Evolutionary conservation across 2,329 filamentous ascomycete genomes (phyloP).

Genomic region (Sclerotinia trifoliorum): DNA sequence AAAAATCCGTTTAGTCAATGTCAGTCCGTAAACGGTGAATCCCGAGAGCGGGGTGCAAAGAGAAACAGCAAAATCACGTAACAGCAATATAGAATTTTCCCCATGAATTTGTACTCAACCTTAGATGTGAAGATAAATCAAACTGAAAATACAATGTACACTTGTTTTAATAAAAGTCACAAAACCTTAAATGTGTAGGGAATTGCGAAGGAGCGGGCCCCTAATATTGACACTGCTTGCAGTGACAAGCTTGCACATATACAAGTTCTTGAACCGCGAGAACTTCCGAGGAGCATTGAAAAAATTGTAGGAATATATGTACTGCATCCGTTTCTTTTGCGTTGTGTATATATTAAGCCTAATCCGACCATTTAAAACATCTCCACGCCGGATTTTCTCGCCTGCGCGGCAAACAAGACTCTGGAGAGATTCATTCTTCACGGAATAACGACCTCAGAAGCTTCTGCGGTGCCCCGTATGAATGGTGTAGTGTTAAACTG

Average conservation of each 20-base stretch:
- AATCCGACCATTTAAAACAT: not conserved
- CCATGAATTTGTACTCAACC: not conserved
- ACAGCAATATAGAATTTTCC: not conserved
- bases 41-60: too few species aligned
- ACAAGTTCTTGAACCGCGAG: not conserved
- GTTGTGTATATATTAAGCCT: not conserved
- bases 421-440: not conserved
- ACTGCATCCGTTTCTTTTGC: not conserved
- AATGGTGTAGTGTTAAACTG: not conserved
- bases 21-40: constrained; percentile 1
- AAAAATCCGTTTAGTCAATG: not conserved
- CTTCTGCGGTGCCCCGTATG: not conserved
- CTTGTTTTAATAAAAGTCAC: not conserved
- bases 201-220: not conserved
- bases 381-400: too few species aligned
- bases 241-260: too few species aligned
- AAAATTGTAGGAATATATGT: not conserved
- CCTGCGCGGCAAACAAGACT: not conserved
- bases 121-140: not conserved
- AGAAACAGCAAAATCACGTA: not conserved
- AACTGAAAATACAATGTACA: not conserved
- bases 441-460: not conserved
- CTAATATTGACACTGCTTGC: too few species aligned
- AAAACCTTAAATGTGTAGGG: not conserved
- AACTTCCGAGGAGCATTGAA: not conserved